Percentiles rank a stretch among this genome's conserved stretches.
These are phyloP conservation scores for Acanthamoeba divionensis DNA, from an alignment of 208 protist species.

Conservation along the genomic window DNA sequence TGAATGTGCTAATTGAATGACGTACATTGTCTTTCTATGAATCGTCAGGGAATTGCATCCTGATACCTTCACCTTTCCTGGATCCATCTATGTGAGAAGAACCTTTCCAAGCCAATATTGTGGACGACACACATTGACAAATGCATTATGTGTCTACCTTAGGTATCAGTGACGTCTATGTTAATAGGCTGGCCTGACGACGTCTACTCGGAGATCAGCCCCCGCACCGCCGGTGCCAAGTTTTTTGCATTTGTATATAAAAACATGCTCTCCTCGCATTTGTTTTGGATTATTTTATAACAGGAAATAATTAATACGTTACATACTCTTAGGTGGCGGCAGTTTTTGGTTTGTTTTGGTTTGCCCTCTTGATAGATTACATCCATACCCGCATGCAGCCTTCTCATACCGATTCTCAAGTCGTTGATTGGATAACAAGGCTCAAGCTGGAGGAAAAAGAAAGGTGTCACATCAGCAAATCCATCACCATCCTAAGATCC, in stretches of 20 bases:
- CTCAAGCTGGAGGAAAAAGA: background rate
- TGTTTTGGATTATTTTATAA: background rate
- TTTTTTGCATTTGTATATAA: background rate
- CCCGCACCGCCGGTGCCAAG: background rate
- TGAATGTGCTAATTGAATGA: no score
- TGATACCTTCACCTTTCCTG: no score
- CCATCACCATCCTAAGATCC: background rate
- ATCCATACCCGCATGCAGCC: background rate
- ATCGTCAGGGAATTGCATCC: no score
- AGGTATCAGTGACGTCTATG: background rate
- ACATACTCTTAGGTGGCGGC: background rate
- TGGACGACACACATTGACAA: no score
- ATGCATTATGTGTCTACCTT: no score
- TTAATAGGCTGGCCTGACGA: background rate
- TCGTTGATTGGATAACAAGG: slow-evolving; percentile 1
- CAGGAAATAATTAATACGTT: background rate
- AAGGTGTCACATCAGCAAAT: background rate
- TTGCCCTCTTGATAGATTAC: background rate
- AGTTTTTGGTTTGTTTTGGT: background rate
- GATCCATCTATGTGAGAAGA: no score
- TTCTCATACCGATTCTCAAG: background rate
- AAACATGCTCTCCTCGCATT: background rate
- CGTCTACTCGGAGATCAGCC: background rate
- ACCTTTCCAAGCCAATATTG: no score
- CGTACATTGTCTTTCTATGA: no score